Evolutionary conservation across 306 rosid species (phyloP).

Genomic region (Rosa multiflora): DNA sequence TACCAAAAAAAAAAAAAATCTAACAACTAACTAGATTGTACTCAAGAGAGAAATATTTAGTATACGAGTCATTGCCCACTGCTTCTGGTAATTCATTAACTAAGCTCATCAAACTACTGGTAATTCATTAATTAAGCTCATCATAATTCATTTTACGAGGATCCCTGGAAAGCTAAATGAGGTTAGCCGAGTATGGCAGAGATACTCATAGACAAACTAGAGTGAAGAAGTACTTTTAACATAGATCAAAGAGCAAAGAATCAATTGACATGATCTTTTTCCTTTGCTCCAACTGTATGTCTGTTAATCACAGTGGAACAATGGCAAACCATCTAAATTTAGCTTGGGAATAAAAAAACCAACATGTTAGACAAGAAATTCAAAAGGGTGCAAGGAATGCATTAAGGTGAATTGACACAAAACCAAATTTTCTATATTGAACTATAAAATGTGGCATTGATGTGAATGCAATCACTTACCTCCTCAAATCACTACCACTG

Average conservation of each 20-base stretch:
- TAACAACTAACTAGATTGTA: too few relatives aligned
- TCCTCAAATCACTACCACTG: constrained; percentile 48
- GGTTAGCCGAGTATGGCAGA: too few relatives aligned
- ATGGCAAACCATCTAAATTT: not conserved
- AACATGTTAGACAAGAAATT: too few relatives aligned
- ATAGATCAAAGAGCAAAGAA: not conserved
- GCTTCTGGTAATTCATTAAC: too few relatives aligned
- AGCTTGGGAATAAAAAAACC: not conserved
- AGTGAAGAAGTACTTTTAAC: not conserved
- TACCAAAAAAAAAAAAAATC: too few relatives aligned
- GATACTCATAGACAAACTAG: too few relatives aligned
- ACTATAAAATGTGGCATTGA: constrained; percentile 9
- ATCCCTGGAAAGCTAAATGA: too few relatives aligned
- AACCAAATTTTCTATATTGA: not conserved
- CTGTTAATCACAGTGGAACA: not conserved
- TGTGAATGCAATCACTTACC: constrained; percentile 23
- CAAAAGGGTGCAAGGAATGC: not conserved
- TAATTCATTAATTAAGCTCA: too few relatives aligned
- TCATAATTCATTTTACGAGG: too few relatives aligned
- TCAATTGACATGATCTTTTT: not conserved
- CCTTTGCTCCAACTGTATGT: not conserved
- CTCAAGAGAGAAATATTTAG: too few relatives aligned
- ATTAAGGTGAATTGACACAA: not conserved
- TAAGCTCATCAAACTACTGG: too few relatives aligned
- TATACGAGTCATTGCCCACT: too few relatives aligned